Base-by-base conservation (phyloP, 2,329 filamentous ascomycete genomes). In the Fusarium proliferatum region DNA sequence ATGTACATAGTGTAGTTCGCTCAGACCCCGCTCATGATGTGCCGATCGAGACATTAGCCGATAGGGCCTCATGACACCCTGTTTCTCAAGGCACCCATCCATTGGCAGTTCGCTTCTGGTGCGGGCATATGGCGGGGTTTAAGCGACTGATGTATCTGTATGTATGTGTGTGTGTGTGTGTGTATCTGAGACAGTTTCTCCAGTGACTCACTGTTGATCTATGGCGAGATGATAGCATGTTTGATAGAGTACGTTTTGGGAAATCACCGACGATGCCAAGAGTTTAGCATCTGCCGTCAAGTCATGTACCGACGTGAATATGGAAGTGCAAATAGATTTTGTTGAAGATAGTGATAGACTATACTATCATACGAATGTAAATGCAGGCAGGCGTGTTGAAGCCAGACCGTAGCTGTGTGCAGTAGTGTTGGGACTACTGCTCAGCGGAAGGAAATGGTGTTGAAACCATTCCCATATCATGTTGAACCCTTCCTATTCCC, bases 321-420 rank as follows among this genome's bases (percentile, higher is more conserved):
- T 56, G 21, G 3, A 11, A n/a, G 4, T 15, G 19, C 4, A 13
- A 41, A 36, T 48, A 45, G 6, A 26, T 28, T 21, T 23, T 23
- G 23, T 23, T 23, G 23, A 65, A 57, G 48, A 61, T 55, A 55
- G 59, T 21, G 39, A 61, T 11, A 65, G 57, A 15, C 46, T 71
- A 67, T 11, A 55, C 46, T 42, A 67, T 57, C 57, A 42, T 23
- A 67, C 21, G 60, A 72, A 36, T 51, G 64, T 70, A 72, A 76
- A 48, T 16, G 48, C 61, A 52, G 53, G 34, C 57, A 57, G 46
- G 45, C 56, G 26, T 73, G 72, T 71, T 76, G 61, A 68, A 76
- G 46, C 51, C 55, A 46, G 36, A 21, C 52, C 34, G 15, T 56
- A 3, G 45, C 39, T 26, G n/a, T 51, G 7, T 53, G 38, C 30